These are phyloP conservation scores for Pisolithus microcarpus DNA, from an alignment of 768 basidiomycete species.

Conservation along the genomic window DNA sequence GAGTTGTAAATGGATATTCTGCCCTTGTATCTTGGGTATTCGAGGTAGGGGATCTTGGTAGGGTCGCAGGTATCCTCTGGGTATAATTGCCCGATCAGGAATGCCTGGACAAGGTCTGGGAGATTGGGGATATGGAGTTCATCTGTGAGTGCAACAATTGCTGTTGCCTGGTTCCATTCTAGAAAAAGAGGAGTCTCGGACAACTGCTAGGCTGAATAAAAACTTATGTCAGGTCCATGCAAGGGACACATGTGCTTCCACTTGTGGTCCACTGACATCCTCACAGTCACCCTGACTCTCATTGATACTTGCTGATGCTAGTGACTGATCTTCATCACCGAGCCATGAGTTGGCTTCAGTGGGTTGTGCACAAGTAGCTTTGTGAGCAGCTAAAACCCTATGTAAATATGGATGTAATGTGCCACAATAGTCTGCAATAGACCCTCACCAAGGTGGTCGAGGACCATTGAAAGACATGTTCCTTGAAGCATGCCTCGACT, in stretches of 20 bases:
- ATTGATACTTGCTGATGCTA: too few species aligned
- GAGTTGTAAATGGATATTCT: too few species aligned
- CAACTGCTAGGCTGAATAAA: neutral
- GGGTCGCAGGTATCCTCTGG: slow-evolving; percentile 1
- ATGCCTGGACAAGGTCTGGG: neutral
- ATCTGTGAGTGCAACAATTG: neutral
- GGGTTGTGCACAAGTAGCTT: too few species aligned
- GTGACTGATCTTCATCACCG: too few species aligned
- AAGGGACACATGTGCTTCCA: neutral
- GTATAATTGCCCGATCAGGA: slow-evolving; percentile 5
- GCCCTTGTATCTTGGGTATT: too few species aligned
- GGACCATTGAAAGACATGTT: neutral
- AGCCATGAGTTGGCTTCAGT: too few species aligned
- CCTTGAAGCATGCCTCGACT: slow-evolving; percentile 16
- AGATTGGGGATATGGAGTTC: neutral
- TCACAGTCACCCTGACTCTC: too few species aligned
- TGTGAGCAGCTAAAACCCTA: too few species aligned
- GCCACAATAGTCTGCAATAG: neutral
- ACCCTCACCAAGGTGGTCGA: neutral
- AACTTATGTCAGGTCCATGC: neutral
- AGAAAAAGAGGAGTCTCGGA: neutral
- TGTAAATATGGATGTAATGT: neutral
- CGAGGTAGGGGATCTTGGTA: too few species aligned
- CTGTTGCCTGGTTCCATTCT: neutral
- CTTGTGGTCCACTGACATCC: too few species aligned